Conservation (phyloP, 2,329 filamentous ascomycete genomes). For the Ophiostoma himal-ulmi region DNA sequence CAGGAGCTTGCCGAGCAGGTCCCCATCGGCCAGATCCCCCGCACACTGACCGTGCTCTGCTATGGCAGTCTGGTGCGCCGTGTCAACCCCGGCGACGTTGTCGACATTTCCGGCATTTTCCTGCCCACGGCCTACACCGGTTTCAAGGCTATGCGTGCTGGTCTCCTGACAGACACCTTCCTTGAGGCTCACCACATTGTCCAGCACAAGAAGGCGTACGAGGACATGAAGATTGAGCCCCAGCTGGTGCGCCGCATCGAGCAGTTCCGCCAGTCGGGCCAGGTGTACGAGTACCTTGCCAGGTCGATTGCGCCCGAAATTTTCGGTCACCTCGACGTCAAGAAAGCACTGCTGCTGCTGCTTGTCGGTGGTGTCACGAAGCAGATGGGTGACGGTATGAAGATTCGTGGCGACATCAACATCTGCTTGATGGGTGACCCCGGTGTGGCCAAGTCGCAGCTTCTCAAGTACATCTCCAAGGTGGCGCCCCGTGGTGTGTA, state of each 20-base stretch:
- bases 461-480: constrained; percentile 97
- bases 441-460: constrained; percentile 97
- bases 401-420: constrained; percentile 98
- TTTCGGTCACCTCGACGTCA: constrained; percentile 91
- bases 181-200: constrained; percentile 88
- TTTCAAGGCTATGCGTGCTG: constrained; percentile 93
- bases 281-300: constrained; percentile 91
- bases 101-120: constrained; percentile 93
- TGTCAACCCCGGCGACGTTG: constrained; percentile 87
- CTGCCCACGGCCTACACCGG: constrained; percentile 97
- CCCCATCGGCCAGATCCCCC: constrained; percentile 92
- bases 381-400: constrained; percentile 96
- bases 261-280: constrained; percentile 74
- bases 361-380: constrained; percentile 95
- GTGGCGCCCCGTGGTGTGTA: constrained; percentile 89
- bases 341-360: constrained; percentile 92
- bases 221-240: constrained; percentile 79
- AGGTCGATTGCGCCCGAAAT: constrained; percentile 97
- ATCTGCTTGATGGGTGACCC: constrained; percentile 98
- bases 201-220: constrained; percentile 98
- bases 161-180: constrained; percentile 94
- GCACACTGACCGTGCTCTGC: constrained; percentile 82
- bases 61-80: constrained; percentile 79
- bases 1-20: constrained; percentile 99
- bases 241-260: constrained; percentile 77